These are phyloP conservation scores for Globisporangium irregulare DNA, from an alignment of 352 stramenopile species.

Conservation along the genomic window DNA sequence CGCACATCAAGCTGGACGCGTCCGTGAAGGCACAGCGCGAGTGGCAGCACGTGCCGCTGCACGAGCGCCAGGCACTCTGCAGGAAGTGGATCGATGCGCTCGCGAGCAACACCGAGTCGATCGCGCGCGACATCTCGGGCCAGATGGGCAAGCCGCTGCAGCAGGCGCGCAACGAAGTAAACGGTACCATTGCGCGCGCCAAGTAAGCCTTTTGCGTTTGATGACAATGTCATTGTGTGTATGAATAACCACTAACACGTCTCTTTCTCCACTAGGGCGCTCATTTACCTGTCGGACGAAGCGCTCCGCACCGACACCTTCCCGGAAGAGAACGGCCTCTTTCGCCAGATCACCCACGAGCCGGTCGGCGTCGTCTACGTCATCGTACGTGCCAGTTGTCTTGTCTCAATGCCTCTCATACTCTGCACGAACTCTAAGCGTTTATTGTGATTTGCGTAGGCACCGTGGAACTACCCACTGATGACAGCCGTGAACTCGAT, in stretches of 20 bases:
- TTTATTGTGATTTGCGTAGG: conserved; percentile 22
- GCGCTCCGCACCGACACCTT: conserved; percentile 67
- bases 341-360: conserved; percentile 79
- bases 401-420: neutral
- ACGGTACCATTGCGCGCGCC: conserved; percentile 61
- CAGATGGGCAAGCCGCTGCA: conserved; percentile 85
- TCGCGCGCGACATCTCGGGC: conserved; percentile 72
- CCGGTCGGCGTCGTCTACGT: conserved; percentile 81
- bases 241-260: neutral
- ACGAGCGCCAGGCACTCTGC: conserved; percentile 58
- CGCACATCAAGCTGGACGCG: conserved; percentile 55
- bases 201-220: conserved; percentile 30
- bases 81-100: conserved; percentile 63
- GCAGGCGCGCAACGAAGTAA: conserved; percentile 73
- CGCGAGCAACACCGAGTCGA: conserved; percentile 50
- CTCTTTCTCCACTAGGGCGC: conserved; percentile 27
- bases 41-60: conserved; percentile 53
- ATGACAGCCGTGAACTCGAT: conserved; percentile 88
- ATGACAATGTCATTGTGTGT: neutral
- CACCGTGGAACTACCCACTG: conserved; percentile 85
- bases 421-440: neutral
- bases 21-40: conserved; percentile 54
- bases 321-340: conserved; percentile 58
- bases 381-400: conserved; percentile 42
- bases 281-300: conserved; percentile 68